Conservation (phyloP, 2,329 filamentous ascomycete genomes). For the Camillea tinctor region DNA sequence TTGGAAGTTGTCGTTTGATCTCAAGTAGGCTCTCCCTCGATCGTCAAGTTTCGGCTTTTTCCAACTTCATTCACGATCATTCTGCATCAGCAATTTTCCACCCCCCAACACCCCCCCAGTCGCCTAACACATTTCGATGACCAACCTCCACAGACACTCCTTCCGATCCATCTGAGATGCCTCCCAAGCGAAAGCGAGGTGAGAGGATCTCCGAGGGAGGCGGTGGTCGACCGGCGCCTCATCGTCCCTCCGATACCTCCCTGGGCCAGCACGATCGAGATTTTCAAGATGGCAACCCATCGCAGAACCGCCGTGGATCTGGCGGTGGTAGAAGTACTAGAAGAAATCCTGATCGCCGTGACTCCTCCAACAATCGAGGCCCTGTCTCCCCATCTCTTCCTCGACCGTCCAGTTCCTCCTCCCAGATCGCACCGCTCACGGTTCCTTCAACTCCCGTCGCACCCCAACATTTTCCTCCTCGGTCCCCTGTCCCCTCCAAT, state of each 20-base stretch:
- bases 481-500: constrained; percentile 38
- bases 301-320: constrained; percentile 38
- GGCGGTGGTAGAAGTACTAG: constrained; percentile 46
- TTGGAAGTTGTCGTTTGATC: constrained; percentile 1
- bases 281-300: constrained; percentile 38
- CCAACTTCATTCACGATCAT: constrained; percentile 13
- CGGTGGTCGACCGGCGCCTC: constrained; percentile 57
- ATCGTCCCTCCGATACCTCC: constrained; percentile 57
- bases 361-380: constrained; percentile 40
- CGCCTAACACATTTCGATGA: constrained; percentile 20
- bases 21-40: constrained; percentile 20
- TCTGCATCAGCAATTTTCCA: constrained; percentile 18
- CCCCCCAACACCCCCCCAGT: constrained; percentile 7
- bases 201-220: constrained; percentile 49
- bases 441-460: constrained; percentile 26
- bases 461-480: constrained; percentile 22
- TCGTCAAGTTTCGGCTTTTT: constrained; percentile 7
- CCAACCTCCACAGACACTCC: constrained; percentile 19
- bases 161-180: constrained; percentile 41
- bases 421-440: constrained; percentile 30
- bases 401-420: constrained; percentile 39
- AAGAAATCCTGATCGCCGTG: constrained; percentile 49
- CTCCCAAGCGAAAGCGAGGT: constrained; percentile 60
- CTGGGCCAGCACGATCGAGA: constrained; percentile 59
- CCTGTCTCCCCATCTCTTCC: constrained; percentile 33